phyloP scores from a whole-genome alignment of 208 protist genomes.

The Leptomonas seymouri region DNA sequence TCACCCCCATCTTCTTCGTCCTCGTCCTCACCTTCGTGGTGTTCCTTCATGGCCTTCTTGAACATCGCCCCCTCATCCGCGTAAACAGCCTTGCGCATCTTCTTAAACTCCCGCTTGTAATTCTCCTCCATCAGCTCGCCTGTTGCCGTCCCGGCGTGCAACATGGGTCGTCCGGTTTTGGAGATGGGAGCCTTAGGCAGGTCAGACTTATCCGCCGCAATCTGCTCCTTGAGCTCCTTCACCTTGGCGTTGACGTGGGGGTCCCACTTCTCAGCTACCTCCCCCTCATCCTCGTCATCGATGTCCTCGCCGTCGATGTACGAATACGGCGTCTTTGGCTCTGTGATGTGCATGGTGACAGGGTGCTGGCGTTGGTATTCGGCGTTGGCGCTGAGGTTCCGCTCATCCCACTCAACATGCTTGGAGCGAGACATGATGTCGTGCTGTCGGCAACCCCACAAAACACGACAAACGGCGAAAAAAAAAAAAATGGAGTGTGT shows the following conservation, averaged over 20 bases:
- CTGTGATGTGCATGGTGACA: conserved; percentile 84
- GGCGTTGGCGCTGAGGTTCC: conserved; percentile 79
- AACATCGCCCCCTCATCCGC: conserved; percentile 88
- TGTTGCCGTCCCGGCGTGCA: conserved; percentile 48
- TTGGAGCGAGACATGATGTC: conserved; percentile 29
- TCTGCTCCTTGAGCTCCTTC: conserved; percentile 61
- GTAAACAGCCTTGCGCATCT: conserved; percentile 85
- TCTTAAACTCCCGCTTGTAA: conserved; percentile 65
- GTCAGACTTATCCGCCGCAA: conserved; percentile 29
- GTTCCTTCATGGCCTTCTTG: conserved; percentile 52
- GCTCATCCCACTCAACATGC: conserved; percentile 83
- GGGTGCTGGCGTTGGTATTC: conserved; percentile 85
- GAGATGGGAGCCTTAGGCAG: conserved; percentile 51
- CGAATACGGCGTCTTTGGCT: conserved; percentile 88
- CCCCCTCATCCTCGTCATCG: conserved; percentile 35
- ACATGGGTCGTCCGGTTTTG: conserved; percentile 65
- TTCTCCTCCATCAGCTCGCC: conserved; percentile 61
- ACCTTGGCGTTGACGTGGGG: conserved; percentile 66
- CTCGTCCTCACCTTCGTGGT: conserved; percentile 56
- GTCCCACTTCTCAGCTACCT: conserved; percentile 57
- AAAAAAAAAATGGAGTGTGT: not conserved
- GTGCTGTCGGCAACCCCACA: too few relatives aligned
- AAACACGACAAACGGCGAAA: not conserved
- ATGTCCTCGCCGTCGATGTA: conserved; percentile 48
- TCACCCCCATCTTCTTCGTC: conserved; percentile 27